Evolutionary conservation across 2,329 filamentous ascomycete species (phyloP).

Genomic region (Penicillium sp.): DNA sequence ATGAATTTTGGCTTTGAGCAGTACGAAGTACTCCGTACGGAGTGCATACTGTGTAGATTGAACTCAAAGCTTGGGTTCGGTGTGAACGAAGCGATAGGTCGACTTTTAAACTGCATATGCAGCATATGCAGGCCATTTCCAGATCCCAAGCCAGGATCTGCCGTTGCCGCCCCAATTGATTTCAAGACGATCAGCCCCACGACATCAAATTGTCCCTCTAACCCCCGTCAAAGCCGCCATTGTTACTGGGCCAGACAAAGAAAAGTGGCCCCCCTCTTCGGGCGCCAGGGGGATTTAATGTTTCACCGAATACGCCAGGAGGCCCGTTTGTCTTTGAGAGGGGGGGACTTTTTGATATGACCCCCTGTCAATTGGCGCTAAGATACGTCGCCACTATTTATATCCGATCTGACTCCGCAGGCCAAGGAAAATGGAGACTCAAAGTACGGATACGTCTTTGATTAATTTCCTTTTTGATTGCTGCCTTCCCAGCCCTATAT

Average conservation of each 20-base stretch:
- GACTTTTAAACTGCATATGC: constrained; percentile 7
- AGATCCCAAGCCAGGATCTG: constrained; percentile 17
- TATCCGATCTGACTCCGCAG: constrained; percentile 21
- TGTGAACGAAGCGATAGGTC: not conserved
- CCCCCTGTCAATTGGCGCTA: constrained; percentile 17
- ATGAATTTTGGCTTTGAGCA: not conserved
- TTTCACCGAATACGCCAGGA: constrained; percentile 15
- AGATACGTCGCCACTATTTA: constrained; percentile 22
- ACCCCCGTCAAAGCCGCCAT: constrained; percentile 12
- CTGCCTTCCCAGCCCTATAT: not conserved
- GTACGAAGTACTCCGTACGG: not conserved
- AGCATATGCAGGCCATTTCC: constrained; percentile 8
- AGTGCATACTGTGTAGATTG: not conserved
- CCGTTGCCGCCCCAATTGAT: constrained; percentile 21
- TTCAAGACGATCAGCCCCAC: constrained; percentile 21
- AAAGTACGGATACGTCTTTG: constrained; percentile 1
- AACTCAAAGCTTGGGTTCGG: not conserved
- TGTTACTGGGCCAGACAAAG: constrained; percentile 17
- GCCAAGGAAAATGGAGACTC: constrained; percentile 13
- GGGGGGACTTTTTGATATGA: not conserved
- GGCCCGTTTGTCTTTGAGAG: constrained; percentile 7
- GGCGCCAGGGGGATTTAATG: constrained; percentile 21
- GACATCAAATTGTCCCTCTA: constrained; percentile 9
- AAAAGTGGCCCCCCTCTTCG: constrained; percentile 2
- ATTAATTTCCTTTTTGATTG: constrained; percentile 11